A percentile compares a stretch with the other conserved stretches of the same genome.
Conservation (phyloP, 225 moss, liverwort and hornwort species). For the Marchantia polymorpha region DNA sequence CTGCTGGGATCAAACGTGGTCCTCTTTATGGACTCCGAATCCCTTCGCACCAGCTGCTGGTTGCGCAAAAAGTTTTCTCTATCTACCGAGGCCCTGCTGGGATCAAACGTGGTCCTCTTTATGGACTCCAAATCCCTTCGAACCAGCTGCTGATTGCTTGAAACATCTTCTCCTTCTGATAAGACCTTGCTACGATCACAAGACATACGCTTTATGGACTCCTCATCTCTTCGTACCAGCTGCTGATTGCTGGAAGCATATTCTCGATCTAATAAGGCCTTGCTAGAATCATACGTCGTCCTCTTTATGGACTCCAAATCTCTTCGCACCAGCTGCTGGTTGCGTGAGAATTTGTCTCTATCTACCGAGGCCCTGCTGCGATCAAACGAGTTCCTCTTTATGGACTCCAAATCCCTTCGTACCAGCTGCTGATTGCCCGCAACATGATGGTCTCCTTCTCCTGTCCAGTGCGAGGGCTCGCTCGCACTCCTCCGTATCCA, state of each 20-base stretch:
- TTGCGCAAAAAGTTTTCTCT: background rate
- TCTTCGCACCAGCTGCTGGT: background rate
- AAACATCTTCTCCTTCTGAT: background rate
- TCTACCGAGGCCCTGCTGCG: background rate
- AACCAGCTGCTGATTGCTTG: background rate
- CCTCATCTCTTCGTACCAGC: background rate
- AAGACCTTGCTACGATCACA: background rate
- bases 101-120: background rate
- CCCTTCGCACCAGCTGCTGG: background rate
- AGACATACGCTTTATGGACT: background rate
- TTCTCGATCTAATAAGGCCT: background rate
- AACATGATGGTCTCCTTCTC: background rate
- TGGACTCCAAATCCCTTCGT: background rate
- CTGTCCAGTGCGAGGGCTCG: background rate
- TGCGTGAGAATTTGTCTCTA: background rate
- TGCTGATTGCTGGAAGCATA: background rate
- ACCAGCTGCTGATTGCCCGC: background rate
- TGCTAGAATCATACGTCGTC: background rate
- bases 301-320: background rate
- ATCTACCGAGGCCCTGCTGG: background rate
- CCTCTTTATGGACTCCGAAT: background rate
- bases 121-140: background rate
- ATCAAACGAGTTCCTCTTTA: background rate
- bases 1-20: slow-evolving; percentile 1
- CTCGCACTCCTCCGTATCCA: background rate